A percentile compares a stretch with the other conserved stretches of the same genome.
Conservation (phyloP, 805 yeast genomes). For the Nakazawaea siamensis region DNA sequence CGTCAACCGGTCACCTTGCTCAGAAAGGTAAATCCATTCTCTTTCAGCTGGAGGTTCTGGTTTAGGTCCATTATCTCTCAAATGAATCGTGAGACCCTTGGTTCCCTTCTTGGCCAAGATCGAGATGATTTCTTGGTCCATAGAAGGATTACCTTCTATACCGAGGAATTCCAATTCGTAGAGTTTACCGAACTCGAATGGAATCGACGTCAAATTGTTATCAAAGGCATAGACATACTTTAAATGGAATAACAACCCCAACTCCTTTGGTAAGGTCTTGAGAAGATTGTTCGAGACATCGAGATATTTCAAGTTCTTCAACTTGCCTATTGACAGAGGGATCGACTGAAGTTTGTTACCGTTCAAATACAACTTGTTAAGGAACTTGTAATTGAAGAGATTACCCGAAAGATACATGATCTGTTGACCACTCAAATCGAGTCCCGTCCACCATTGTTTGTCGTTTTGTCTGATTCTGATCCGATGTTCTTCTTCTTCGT, state of each 20-base stretch:
- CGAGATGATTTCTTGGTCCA: constrained; percentile 56
- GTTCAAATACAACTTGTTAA: constrained; percentile 79
- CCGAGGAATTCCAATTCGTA: constrained; percentile 84
- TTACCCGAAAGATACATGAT: constrained; percentile 61
- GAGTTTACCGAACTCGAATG: constrained; percentile 78
- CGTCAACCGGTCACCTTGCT: constrained; percentile 57
- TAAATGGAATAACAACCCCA: constrained; percentile 76
- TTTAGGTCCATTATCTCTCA: constrained; percentile 77
- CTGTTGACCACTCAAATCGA: constrained; percentile 89
- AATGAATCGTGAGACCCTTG: constrained; percentile 66
- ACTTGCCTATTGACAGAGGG: constrained; percentile 60
- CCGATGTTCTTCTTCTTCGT: constrained; percentile 62
- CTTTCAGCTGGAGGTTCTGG: constrained; percentile 63
- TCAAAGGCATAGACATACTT: constrained; percentile 83
- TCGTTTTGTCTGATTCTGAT: constrained; percentile 51
- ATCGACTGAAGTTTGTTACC: constrained; percentile 69
- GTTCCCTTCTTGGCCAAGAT: constrained; percentile 78
- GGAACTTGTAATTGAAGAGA: constrained; percentile 71
- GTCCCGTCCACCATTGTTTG: constrained; percentile 87
- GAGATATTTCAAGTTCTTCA: constrained; percentile 69
- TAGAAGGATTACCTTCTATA: constrained; percentile 78
- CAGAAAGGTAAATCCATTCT: constrained; percentile 73
- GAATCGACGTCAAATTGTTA: constrained; percentile 68
- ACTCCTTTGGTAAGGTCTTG: constrained; percentile 67
- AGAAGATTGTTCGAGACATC: constrained; percentile 79